Base-by-base conservation (phyloP, 1,284 basidiomycete genomes). In the Meripilus lineatus region DNA sequence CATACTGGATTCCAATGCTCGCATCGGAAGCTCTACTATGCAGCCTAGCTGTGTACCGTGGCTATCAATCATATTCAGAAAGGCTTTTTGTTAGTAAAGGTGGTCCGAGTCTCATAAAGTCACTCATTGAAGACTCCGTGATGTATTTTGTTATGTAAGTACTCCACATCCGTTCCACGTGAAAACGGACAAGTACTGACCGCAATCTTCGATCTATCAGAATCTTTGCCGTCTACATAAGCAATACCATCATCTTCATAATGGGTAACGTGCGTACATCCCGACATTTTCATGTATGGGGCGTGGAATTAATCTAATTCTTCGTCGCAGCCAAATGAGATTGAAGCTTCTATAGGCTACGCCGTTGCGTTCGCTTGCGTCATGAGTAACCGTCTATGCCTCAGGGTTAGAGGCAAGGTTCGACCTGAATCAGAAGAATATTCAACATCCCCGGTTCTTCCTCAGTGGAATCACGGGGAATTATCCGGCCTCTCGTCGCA, bases 1-100 rank as follows among this genome's bases (percentile, higher is more conserved):
- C 68, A 14, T 80, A 77, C 56, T 81, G 79, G 79, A 69, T 80
- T 35, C 78, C 79, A 1, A 69, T 79, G 47, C 62, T 81, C 11
- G 55, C 63, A 1, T 78, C 74, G 24, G 79, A 80, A 51, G 69
- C 61, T 44, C 55, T 80, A 1, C 62, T 80, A 0, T 79, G 75
- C 47, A 54, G 50, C 2, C 59, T 81, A 38, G 77, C 76, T 1
- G 54, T 79, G 15, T 59, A 64, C 40, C 67, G 71, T 28, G 77
- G 74, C 1, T 67, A 74, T 45, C 65, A 69, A 44, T 68, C 68
- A 2, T 72, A 70, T 50, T 57, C 47, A 18, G 37, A 48, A 11
- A 45, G 50, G 18, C 41, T 47, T 14, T 58, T 66, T 18, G 42
- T 69, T 3, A 70, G 73, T 50, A 63, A 63, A 18, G 67, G 64